Evolutionary conservation across 2,329 filamentous ascomycete species (phyloP).

Genomic region (Byssochlamys sp.): DNA sequence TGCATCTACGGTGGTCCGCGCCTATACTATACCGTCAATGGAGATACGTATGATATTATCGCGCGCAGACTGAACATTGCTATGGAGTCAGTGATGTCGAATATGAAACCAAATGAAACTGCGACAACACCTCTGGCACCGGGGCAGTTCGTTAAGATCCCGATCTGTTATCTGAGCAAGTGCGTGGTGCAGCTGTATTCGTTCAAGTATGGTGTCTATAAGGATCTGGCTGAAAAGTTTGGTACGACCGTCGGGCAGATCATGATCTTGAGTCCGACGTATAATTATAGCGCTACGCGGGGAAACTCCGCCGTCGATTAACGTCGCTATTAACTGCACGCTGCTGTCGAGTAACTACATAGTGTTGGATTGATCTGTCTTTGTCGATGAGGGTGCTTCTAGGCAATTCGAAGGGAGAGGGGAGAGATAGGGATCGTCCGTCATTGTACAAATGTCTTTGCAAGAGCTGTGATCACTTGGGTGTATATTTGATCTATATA

Average conservation of each 20-base stretch:
- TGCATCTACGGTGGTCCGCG: constrained; percentile 12
- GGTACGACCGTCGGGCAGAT: constrained; percentile 11
- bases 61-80: constrained; percentile 9
- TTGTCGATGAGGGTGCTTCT: no score
- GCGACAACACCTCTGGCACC: constrained; percentile 4
- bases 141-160: constrained; percentile 2
- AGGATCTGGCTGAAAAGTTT: constrained; percentile 10
- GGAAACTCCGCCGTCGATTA: neutral
- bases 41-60: constrained; percentile 9
- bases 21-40: constrained; percentile 11
- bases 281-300: constrained; percentile 4
- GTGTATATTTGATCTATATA: no score
- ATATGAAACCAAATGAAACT: neutral
- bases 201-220: constrained; percentile 7
- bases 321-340: neutral
- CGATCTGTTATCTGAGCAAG: no score
- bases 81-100: constrained; percentile 3
- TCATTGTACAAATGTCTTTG: no score
- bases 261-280: constrained; percentile 13
- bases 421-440: no score
- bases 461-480: no score
- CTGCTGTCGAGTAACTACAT: no score
- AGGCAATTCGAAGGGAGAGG: no score
- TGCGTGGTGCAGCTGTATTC: no score
- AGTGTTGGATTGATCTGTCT: no score